Percentiles rank a stretch among this genome's conserved stretches.
Evolutionary conservation across 805 yeast genomes (phyloP).

Genomic region (Scheffersomyces amazonensis): DNA sequence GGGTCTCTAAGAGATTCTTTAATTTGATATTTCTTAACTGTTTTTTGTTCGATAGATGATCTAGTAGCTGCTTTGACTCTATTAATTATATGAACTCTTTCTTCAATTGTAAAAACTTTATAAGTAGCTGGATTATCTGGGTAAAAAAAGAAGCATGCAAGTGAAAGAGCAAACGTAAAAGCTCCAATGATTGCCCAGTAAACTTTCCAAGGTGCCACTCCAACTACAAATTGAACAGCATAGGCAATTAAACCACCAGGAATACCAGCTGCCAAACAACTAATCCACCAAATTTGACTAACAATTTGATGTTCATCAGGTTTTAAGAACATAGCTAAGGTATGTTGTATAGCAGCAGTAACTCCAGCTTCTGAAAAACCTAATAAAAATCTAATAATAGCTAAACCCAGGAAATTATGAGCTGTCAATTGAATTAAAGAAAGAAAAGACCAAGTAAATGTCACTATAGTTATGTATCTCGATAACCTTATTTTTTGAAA

Average conservation of each 20-base stretch:
- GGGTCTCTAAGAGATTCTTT: conserved; percentile 49
- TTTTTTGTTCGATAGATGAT: conserved; percentile 37
- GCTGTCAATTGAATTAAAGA: conserved; percentile 48
- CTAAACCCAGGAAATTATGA: conserved; percentile 42
- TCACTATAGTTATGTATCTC: conserved; percentile 31
- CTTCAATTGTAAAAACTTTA: conserved; percentile 43
- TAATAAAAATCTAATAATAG: conserved; percentile 42
- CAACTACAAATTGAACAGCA: conserved; percentile 25
- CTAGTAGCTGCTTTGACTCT: conserved; percentile 30
- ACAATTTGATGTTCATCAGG: conserved; percentile 44
- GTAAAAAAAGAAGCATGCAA: conserved; percentile 30
- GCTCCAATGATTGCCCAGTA: conserved; percentile 47
- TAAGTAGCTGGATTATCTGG: conserved; percentile 59
- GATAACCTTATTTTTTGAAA: conserved; percentile 45
- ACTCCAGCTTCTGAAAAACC: conserved; percentile 37
- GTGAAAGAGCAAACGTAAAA: conserved; percentile 35
- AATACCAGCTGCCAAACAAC: conserved; percentile 50
- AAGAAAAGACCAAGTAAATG: conserved; percentile 44
- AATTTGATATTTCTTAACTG: conserved; percentile 46
- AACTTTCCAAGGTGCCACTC: conserved; percentile 3
- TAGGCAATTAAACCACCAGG: conserved; percentile 51
- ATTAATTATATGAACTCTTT: conserved; percentile 49
- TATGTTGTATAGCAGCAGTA: conserved; percentile 36
- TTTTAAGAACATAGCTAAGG: conserved; percentile 50
- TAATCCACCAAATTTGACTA: conserved; percentile 52